Conservation (phyloP, 192 early-diverging fungal genomes). For the Coemansia sp. region DNA sequence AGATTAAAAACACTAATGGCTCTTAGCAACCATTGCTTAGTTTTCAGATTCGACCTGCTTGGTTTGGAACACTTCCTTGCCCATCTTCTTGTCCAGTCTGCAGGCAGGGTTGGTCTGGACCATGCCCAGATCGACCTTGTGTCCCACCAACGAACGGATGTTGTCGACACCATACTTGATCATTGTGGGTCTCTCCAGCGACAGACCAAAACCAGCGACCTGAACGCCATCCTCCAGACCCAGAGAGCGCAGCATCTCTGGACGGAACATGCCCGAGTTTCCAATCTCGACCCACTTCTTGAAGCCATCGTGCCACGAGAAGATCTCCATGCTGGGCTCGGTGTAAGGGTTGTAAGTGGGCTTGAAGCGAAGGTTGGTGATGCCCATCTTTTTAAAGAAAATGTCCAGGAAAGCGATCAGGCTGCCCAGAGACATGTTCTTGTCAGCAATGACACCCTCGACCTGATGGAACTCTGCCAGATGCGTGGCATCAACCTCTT, state of each 20-base stretch:
- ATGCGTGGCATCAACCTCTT: conserved; percentile 96
- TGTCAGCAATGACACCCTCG: conserved; percentile 97
- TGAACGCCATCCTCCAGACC: conserved; percentile 92
- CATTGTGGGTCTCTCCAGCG: conserved; percentile 97
- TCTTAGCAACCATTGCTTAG: neutral
- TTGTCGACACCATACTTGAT: conserved; percentile 94
- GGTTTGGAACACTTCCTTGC: conserved; percentile 29
- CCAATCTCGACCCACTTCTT: conserved; percentile 94
- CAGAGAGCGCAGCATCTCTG: conserved; percentile 95
- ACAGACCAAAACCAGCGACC: conserved; percentile 97
- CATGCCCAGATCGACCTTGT: conserved; percentile 90
- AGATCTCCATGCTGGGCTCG: conserved; percentile 99
- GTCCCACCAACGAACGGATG: conserved; percentile 93
- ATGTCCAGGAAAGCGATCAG: conserved; percentile 94
- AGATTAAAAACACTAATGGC: neutral
- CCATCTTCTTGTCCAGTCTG: conserved; percentile 79
- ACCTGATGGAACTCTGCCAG: conserved; percentile 99
- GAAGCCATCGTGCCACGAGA: conserved; percentile 90
- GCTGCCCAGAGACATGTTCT: conserved; percentile 90
- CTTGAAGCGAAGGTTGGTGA: conserved; percentile 94
- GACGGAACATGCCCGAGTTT: conserved; percentile 99
- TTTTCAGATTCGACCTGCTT: conserved; percentile 4
- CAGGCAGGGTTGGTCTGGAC: conserved; percentile 87
- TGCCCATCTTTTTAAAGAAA: conserved; percentile 98
- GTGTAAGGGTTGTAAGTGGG: conserved; percentile 99